These are phyloP conservation scores for Psilocybe mexicana DNA, from an alignment of 1,284 basidiomycete species.

Conservation along the genomic window DNA sequence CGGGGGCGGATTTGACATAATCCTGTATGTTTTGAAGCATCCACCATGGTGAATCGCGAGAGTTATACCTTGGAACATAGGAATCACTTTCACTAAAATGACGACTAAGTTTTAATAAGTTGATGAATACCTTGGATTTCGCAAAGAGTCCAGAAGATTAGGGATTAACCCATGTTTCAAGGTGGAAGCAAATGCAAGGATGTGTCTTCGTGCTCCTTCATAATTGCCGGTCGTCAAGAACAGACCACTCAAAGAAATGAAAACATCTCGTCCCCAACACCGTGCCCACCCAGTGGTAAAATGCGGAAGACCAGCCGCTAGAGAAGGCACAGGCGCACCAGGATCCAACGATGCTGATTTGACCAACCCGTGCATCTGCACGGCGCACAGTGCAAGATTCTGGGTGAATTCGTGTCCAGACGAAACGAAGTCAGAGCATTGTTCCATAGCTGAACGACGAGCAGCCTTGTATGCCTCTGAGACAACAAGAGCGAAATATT, in stretches of 20 bases:
- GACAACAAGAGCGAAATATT: slow-evolving; percentile 90
- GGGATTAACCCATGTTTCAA: slow-evolving; percentile 90
- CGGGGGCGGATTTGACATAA: slow-evolving; percentile 83
- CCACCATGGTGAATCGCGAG: slow-evolving; percentile 95
- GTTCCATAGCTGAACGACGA: slow-evolving; percentile 78
- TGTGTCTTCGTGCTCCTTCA: slow-evolving; percentile 82
- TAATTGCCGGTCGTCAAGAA: slow-evolving; percentile 93
- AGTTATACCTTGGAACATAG: slow-evolving; percentile 70
- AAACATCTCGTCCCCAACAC: slow-evolving; percentile 97
- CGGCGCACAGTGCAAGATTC: slow-evolving; percentile 79
- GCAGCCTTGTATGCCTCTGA: slow-evolving; percentile 91
- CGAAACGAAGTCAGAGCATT: slow-evolving; percentile 82
- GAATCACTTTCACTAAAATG: too few species aligned
- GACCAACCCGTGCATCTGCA: slow-evolving; percentile 93
- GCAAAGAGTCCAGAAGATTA: slow-evolving; percentile 86
- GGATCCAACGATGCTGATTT: slow-evolving; percentile 86
- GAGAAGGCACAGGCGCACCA: slow-evolving; percentile 66
- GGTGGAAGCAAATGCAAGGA: slow-evolving; percentile 86
- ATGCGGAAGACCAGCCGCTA: slow-evolving; percentile 95
- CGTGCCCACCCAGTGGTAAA: slow-evolving; percentile 90
- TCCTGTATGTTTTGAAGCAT: slow-evolving; percentile 99
- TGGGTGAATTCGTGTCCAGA: slow-evolving; percentile 89
- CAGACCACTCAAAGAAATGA: slow-evolving; percentile 89
- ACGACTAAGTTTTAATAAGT: slow-evolving; percentile 4
- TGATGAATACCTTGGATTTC: slow-evolving; percentile 68